These are phyloP conservation scores for Gossypium trilobum DNA, from an alignment of 441 rosid genomes.

Conservation along the genomic window DNA sequence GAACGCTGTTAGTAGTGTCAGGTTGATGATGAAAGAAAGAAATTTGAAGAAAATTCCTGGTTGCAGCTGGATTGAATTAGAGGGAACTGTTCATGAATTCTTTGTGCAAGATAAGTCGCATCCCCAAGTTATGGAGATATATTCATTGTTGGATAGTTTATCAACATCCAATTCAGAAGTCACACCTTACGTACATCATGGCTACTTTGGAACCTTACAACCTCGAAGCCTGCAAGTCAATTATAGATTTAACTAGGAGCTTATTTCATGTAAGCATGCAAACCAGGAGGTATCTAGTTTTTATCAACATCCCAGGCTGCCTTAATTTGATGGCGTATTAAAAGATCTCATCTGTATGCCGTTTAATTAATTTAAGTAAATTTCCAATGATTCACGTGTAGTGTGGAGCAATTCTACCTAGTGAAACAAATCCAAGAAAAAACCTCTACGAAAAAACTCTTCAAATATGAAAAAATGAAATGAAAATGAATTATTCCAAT, in stretches of 20 bases:
- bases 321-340: not conserved
- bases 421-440: not conserved
- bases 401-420: not conserved
- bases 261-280: not conserved
- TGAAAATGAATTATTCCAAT: conserved; percentile 4
- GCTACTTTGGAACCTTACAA: not conserved
- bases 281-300: not conserved
- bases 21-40: conserved; percentile 46
- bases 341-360: not conserved
- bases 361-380: not conserved
- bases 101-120: conserved; percentile 42
- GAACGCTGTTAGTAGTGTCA: conserved; percentile 36
- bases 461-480: not conserved
- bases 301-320: not conserved
- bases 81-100: conserved; percentile 62
- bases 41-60: conserved; percentile 44
- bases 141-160: conserved; percentile 30
- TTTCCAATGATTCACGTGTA: not conserved
- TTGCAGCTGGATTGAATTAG: conserved; percentile 59
- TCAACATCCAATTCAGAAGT: conserved; percentile 13
- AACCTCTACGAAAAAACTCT: not conserved
- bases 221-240: not conserved
- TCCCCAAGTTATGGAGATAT: conserved; percentile 34
- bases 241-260: conserved; percentile 7
- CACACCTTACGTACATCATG: conserved; percentile 15